Evolutionary conservation across 2,329 filamentous ascomycete genomes (phyloP).

Genomic region (Thielaviopsis musarum): DNA sequence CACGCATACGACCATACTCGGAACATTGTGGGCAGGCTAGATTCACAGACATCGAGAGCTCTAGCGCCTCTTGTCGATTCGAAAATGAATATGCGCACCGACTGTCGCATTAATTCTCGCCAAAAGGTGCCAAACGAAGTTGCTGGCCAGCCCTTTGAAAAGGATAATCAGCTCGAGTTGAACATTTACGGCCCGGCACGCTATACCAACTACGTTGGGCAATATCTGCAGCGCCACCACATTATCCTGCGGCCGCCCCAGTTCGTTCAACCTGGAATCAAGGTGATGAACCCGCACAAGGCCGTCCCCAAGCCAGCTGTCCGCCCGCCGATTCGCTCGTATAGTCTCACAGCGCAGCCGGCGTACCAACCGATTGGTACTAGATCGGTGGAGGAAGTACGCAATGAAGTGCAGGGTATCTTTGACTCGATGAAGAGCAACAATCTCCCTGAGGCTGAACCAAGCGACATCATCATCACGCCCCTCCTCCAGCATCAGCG

Average conservation of each 20-base stretch:
- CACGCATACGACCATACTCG: constrained; percentile 57
- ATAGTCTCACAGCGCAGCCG: constrained; percentile 15
- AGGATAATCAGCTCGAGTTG: constrained; percentile 46
- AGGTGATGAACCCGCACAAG: constrained; percentile 60
- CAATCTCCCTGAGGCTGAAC: constrained; percentile 57
- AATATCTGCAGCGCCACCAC: constrained; percentile 24
- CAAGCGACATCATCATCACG: constrained; percentile 43
- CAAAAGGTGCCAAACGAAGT: constrained; percentile 46
- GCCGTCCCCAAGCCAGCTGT: constrained; percentile 21
- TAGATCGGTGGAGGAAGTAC: constrained; percentile 72
- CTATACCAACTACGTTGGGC: constrained; percentile 46
- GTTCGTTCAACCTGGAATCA: constrained; percentile 48
- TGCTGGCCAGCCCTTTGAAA: constrained; percentile 44
- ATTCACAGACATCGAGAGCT: constrained; percentile 46
- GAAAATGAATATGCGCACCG: constrained; percentile 47
- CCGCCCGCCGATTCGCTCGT: constrained; percentile 20
- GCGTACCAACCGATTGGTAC: constrained; percentile 15
- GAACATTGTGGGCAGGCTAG: constrained; percentile 59
- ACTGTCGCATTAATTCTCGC: constrained; percentile 53
- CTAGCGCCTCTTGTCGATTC: constrained; percentile 61
- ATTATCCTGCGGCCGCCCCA: constrained; percentile 51
- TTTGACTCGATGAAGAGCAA: constrained; percentile 74
- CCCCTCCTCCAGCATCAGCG: constrained; percentile 71
- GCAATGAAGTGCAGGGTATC: constrained; percentile 66
- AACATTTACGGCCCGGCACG: constrained; percentile 66